Conservation (phyloP, 352 stramenopile genomes). For the Peronospora belbahrii region DNA sequence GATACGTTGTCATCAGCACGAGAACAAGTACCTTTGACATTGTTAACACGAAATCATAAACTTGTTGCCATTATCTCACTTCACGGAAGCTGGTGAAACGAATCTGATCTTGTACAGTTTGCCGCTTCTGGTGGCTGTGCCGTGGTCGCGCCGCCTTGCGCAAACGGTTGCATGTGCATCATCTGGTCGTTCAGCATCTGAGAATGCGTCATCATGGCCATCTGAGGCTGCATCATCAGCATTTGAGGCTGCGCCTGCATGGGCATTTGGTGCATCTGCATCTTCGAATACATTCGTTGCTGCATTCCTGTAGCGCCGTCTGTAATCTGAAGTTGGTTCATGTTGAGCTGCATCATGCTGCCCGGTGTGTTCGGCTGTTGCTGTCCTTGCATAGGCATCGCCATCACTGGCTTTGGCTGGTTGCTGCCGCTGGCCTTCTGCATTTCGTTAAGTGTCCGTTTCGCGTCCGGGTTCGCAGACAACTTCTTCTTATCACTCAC, state of each 20-base stretch:
- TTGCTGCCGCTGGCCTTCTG: constrained; percentile 34
- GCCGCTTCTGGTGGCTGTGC: constrained; percentile 5
- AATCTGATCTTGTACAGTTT: constrained; percentile 12
- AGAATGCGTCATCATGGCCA: constrained; percentile 30
- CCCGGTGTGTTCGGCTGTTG: constrained; percentile 22
- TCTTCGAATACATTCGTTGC: constrained; percentile 31
- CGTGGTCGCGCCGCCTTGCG: constrained; percentile 8
- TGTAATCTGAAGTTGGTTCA: constrained; percentile 34
- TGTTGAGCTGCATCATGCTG: constrained; percentile 32
- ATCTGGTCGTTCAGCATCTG: constrained; percentile 29
- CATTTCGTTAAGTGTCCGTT: constrained; percentile 52
- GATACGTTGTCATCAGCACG: neutral
- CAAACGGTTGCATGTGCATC: constrained; percentile 23
- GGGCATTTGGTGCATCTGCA: constrained; percentile 35
- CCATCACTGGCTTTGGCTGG: constrained; percentile 35
- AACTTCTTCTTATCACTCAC: constrained; percentile 49
- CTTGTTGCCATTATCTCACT: constrained; percentile 2
- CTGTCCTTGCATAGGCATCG: constrained; percentile 28
- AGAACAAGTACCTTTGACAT: neutral
- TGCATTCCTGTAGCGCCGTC: constrained; percentile 23
- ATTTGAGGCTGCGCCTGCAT: constrained; percentile 20
- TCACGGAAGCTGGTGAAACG: constrained; percentile 21
- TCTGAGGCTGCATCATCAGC: constrained; percentile 23
- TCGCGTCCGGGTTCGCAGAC: constrained; percentile 23
- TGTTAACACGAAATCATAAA: neutral